These are phyloP conservation scores for Gillenia trifoliata DNA, from an alignment of 306 rosid species.

Conservation along the genomic window DNA sequence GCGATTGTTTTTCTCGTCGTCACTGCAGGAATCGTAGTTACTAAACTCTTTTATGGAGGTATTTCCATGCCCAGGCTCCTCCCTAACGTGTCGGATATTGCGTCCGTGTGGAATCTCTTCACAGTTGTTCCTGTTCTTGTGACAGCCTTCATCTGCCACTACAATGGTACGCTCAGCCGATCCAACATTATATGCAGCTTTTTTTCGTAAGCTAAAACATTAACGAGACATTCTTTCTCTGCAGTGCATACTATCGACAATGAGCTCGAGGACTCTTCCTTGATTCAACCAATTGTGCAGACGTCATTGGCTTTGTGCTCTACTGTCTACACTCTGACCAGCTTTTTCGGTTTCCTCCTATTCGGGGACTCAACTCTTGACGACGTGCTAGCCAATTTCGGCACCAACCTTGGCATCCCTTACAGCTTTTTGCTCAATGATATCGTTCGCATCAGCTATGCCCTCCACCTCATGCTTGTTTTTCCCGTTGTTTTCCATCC, in stretches of 20 bases:
- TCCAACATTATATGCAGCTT: background rate
- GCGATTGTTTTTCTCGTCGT: conserved; percentile 57
- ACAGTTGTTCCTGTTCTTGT: conserved; percentile 70
- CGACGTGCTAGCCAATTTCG: conserved; percentile 67
- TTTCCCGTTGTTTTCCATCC: conserved; percentile 62
- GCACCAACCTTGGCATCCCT: conserved; percentile 59
- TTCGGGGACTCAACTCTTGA: conserved; percentile 66
- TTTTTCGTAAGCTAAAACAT: conserved; percentile 4
- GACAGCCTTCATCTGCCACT: conserved; percentile 72
- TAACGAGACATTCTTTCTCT: conserved; percentile 7
- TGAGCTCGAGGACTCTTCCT: conserved; percentile 53
- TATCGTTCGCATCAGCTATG: conserved; percentile 61
- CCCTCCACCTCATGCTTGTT: conserved; percentile 66
- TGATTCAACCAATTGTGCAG: conserved; percentile 45
- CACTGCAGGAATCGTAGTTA: conserved; percentile 57
- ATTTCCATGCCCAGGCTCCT: conserved; percentile 50
- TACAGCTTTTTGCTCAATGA: conserved; percentile 51
- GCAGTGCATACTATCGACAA: conserved; percentile 59
- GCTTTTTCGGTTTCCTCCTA: conserved; percentile 56
- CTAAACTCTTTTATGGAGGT: conserved; percentile 44
- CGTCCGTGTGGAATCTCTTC: conserved; percentile 61
- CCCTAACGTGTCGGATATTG: conserved; percentile 40
- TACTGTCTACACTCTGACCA: conserved; percentile 45
- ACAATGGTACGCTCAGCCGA: conserved; percentile 40
- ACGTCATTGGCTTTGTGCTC: conserved; percentile 59